These are phyloP conservation scores for Kwoniella shandongensis DNA, from an alignment of 768 basidiomycete genomes.

Conservation along the genomic window DNA sequence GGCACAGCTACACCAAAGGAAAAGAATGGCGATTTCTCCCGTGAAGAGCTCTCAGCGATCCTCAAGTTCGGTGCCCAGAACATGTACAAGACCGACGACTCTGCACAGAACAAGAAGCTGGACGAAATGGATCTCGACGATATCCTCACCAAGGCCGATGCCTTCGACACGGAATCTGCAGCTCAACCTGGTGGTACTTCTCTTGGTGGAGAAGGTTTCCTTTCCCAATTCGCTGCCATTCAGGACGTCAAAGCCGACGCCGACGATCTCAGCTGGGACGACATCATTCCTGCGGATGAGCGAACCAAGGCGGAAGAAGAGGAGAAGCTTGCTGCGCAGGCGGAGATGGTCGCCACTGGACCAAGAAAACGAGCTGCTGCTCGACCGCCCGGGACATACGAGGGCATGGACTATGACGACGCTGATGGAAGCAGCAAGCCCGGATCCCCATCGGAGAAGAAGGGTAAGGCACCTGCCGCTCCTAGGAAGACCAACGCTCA, in stretches of 20 bases:
- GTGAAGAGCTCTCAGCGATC: slow-evolving; percentile 94
- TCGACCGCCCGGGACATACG: slow-evolving; percentile 67
- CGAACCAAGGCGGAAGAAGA: slow-evolving; percentile 80
- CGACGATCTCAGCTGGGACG: slow-evolving; percentile 84
- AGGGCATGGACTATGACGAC: slow-evolving; percentile 72
- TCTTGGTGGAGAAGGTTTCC: slow-evolving; percentile 95
- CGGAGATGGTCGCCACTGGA: slow-evolving; percentile 65
- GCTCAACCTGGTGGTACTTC: slow-evolving; percentile 83
- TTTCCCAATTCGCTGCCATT: slow-evolving; percentile 89
- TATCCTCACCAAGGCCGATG: slow-evolving; percentile 92
- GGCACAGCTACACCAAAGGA: slow-evolving; percentile 65
- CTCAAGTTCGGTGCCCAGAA: slow-evolving; percentile 98
- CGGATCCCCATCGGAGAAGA: slow-evolving; percentile 68
- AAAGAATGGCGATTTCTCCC: slow-evolving; percentile 57
- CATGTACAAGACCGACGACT: slow-evolving; percentile 99
- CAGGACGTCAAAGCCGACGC: slow-evolving; percentile 95
- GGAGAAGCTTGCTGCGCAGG: slow-evolving; percentile 64
- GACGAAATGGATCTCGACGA: slow-evolving; percentile 99
- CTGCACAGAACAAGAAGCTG: slow-evolving; percentile 86
- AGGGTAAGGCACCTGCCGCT: slow-evolving; percentile 59
- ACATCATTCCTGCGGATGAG: slow-evolving; percentile 93
- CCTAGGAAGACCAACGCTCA: slow-evolving; percentile 88
- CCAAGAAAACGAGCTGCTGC: slow-evolving; percentile 80
- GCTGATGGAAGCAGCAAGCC: slow-evolving; percentile 61
- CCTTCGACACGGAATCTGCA: slow-evolving; percentile 87